Conservation (phyloP, 257 asterid species). For the Salvia miltiorrhiza region DNA sequence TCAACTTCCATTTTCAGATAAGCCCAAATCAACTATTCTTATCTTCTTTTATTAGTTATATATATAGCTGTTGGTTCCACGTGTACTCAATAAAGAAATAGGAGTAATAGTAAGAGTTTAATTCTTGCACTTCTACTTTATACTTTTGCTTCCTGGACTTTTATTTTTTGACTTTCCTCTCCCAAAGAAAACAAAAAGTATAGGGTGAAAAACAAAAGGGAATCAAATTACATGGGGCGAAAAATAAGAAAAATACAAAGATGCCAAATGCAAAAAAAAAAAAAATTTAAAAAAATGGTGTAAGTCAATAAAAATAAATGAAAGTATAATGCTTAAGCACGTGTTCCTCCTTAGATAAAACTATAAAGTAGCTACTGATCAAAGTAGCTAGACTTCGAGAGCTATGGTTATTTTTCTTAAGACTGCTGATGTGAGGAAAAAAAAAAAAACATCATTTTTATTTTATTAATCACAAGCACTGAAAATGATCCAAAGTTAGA, state of each 20-base stretch:
- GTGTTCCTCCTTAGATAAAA: not conserved
- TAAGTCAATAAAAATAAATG: not conserved
- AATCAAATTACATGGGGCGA: too few species aligned
- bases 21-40: not conserved
- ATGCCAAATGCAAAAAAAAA: not conserved
- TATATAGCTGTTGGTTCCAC: not conserved
- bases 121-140: not conserved
- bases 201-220: not conserved
- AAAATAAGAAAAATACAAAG: not conserved
- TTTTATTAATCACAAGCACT: not conserved
- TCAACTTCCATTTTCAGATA: not conserved
- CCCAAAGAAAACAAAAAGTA: not conserved
- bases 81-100: not conserved
- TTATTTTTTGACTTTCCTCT: not conserved
- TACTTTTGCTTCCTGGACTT: too few species aligned
- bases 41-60: too few species aligned
- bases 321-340: not conserved
- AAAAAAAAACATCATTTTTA: not conserved
- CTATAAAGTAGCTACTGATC: too few species aligned
- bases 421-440: too few species aligned
- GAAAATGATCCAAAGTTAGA: not conserved
- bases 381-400: not conserved
- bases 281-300: not conserved
- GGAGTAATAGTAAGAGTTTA: not conserved
- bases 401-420: too few species aligned